A percentile compares a stretch with the other conserved stretches of the same genome.
phyloP scores from a whole-genome alignment of 2,329 filamentous ascomycete species.

The Dothidotthia symphoricarpi region DNA sequence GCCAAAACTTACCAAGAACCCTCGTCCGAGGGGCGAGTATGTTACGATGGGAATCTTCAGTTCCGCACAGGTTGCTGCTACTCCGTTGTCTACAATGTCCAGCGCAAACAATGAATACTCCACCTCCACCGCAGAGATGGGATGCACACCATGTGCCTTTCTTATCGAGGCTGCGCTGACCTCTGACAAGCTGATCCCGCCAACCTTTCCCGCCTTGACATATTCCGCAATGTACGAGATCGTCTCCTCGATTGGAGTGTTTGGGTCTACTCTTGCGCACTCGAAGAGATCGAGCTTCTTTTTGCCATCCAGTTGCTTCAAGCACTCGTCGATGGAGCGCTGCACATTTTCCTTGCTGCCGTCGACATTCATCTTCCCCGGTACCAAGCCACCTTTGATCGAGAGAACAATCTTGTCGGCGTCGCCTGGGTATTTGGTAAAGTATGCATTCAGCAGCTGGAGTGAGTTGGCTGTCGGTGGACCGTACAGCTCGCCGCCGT shows the following conservation, averaged over 20 bases:
- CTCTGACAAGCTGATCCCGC: conserved; percentile 49
- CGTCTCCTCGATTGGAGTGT: conserved; percentile 47
- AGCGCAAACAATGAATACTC: conserved; percentile 60
- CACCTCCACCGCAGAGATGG: conserved; percentile 59
- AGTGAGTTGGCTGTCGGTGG: conserved; percentile 48
- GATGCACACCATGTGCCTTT: conserved; percentile 53
- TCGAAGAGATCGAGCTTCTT: conserved; percentile 53
- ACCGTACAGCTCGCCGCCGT: conserved; percentile 53
- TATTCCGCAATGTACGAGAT: conserved; percentile 43
- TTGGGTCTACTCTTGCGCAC: conserved; percentile 46
- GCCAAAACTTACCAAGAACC: conserved; percentile 52
- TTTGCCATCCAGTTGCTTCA: conserved; percentile 47
- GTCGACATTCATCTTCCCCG: conserved; percentile 39
- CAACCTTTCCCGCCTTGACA: conserved; percentile 45
- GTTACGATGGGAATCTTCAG: conserved; percentile 65
- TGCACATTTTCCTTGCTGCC: conserved; percentile 44
- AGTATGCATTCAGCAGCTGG: conserved; percentile 52
- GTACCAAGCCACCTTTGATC: conserved; percentile 50
- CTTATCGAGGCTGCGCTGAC: conserved; percentile 48
- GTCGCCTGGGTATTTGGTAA: conserved; percentile 52
- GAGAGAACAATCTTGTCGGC: conserved; percentile 51
- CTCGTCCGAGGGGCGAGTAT: conserved; percentile 69
- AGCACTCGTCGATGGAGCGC: conserved; percentile 48
- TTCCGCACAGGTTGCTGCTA: conserved; percentile 58
- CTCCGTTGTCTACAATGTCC: conserved; percentile 58